These are phyloP conservation scores for Saturnispora sekii DNA, from an alignment of 805 yeast species.

Conservation along the genomic window DNA sequence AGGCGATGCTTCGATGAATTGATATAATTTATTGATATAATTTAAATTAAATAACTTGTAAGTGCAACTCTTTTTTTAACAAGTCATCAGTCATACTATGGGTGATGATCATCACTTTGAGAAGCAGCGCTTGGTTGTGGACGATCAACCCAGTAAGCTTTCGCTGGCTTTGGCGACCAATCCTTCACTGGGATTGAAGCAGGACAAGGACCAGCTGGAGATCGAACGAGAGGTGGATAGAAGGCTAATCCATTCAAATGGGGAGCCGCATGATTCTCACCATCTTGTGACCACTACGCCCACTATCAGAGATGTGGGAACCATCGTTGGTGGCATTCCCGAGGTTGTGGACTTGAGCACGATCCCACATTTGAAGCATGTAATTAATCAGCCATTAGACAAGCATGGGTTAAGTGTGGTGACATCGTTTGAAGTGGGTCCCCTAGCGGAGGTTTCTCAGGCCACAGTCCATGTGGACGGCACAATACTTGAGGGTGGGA, in stretches of 20 bases:
- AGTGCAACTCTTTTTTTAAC: too few species aligned
- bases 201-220: conserved; percentile 19
- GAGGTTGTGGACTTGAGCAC: conserved; percentile 4
- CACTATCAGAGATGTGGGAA: not conserved
- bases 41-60: not conserved
- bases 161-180: conserved; percentile 21
- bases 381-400: not conserved
- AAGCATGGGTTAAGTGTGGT: conserved; percentile 12
- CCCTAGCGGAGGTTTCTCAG: conserved; percentile 8
- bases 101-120: too few species aligned
- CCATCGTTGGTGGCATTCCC: not conserved
- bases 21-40: not conserved
- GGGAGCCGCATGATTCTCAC: not conserved
- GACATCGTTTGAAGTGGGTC: conserved; percentile 8
- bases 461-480: conserved; percentile 9
- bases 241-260: conserved; percentile 8
- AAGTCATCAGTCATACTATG: too few species aligned
- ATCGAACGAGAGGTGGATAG: conserved; percentile 19
- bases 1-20: conserved; percentile 29
- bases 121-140: too few species aligned
- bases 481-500: not conserved
- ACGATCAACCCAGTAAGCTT: conserved; percentile 17
- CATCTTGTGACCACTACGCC: conserved; percentile 4
- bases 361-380: not conserved
- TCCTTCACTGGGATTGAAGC: conserved; percentile 7